Percentiles rank a stretch among this genome's conserved stretches.
phyloP scores from a whole-genome alignment of 805 yeast genomes.

The Suhomyces sp. region DNA sequence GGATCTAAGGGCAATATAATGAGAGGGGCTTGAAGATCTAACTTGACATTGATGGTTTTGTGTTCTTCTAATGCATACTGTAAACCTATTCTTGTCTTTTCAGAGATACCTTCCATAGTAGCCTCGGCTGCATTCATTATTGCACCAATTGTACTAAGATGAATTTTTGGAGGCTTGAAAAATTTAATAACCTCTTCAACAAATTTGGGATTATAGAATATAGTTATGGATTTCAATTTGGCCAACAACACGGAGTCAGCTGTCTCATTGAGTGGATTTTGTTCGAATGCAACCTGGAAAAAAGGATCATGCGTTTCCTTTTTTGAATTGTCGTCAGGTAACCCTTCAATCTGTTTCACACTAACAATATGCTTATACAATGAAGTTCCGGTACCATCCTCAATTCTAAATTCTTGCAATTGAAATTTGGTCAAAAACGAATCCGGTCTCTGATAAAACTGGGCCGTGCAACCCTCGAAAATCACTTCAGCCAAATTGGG shows the following conservation, averaged over 20 bases:
- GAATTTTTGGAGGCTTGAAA: conserved; percentile 83
- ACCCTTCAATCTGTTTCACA: conserved; percentile 53
- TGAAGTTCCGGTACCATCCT: conserved; percentile 78
- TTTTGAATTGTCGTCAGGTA: conserved; percentile 11
- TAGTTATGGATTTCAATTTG: conserved; percentile 80
- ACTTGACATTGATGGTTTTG: conserved; percentile 77
- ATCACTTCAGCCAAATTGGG: conserved; percentile 68
- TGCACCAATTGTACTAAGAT: conserved; percentile 84
- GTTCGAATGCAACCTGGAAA: conserved; percentile 77
- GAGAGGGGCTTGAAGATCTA: conserved; percentile 92
- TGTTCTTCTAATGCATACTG: conserved; percentile 95
- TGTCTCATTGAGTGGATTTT: conserved; percentile 76
- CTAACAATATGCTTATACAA: conserved; percentile 86
- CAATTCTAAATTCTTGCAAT: conserved; percentile 76
- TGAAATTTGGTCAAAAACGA: conserved; percentile 72
- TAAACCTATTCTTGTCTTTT: conserved; percentile 86
- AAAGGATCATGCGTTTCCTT: conserved; percentile 58
- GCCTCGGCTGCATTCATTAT: conserved; percentile 93
- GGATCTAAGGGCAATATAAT: conserved; percentile 84
- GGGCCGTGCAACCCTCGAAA: conserved; percentile 78
- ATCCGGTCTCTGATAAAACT: conserved; percentile 72
- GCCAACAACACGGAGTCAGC: conserved; percentile 80
- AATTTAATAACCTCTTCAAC: conserved; percentile 71
- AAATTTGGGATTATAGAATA: conserved; percentile 83
- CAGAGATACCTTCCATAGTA: conserved; percentile 85